These are phyloP conservation scores for Arthromyces matolae DNA, from an alignment of 768 basidiomycete genomes.

Conservation along the genomic window DNA sequence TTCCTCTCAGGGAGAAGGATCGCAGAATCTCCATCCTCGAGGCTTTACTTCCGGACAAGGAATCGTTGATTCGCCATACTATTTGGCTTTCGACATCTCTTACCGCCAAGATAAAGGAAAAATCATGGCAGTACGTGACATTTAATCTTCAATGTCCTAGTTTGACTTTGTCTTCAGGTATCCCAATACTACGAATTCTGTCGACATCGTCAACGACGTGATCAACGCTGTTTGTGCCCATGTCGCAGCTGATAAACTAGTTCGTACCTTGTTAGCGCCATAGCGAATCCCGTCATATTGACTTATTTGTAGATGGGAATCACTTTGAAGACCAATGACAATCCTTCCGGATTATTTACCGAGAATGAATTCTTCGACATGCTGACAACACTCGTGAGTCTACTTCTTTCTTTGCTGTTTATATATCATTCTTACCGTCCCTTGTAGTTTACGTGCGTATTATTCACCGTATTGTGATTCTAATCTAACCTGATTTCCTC, in stretches of 20 bases:
- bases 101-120: conserved; percentile 27
- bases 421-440: not conserved
- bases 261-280: not conserved
- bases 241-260: conserved; percentile 5
- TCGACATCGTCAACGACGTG: conserved; percentile 5
- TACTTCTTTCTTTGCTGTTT: not conserved
- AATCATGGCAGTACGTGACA: conserved; percentile 23
- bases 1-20: conserved; percentile 30
- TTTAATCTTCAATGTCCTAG: not conserved
- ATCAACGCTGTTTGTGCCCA: conserved; percentile 1
- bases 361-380: conserved; percentile 46
- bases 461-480: not conserved
- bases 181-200: not conserved
- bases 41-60: conserved; percentile 33
- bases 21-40: conserved; percentile 29
- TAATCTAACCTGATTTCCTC: not conserved
- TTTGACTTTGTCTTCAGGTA: not conserved
- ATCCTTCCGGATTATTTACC: conserved; percentile 42
- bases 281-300: not conserved
- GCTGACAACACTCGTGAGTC: conserved; percentile 31
- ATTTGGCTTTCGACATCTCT: conserved; percentile 28
- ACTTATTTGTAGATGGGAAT: conserved; percentile 30
- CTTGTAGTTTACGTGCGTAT: conserved; percentile 8
- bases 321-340: conserved; percentile 41
- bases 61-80: conserved; percentile 25